Evolutionary conservation across 2,329 filamentous ascomycete species (phyloP).

Genomic region (Fusarium sambucinum): DNA sequence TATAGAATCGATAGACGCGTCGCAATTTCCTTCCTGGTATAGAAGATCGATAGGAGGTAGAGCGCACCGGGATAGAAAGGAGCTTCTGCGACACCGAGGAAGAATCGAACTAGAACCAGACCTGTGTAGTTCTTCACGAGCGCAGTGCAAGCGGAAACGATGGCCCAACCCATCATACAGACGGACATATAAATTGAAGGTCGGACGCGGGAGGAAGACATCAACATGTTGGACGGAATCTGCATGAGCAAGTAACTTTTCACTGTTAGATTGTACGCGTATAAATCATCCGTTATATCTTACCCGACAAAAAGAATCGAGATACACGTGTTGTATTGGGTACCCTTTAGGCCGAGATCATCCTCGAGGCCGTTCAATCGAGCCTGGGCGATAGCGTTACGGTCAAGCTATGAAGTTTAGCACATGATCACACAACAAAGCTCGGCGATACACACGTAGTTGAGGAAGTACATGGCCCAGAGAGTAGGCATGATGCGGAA

Average conservation of each 20-base stretch:
- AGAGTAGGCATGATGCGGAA: conserved; percentile 54
- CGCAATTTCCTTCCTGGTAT: conserved; percentile 55
- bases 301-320: conserved; percentile 56
- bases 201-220: conserved; percentile 53
- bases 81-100: conserved; percentile 66
- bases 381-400: conserved; percentile 69
- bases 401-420: conserved; percentile 54
- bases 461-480: conserved; percentile 57
- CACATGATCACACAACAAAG: fast-evolving
- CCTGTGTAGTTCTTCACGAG: conserved; percentile 54
- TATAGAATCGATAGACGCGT: conserved; percentile 50
- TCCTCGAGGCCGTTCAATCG: conserved; percentile 65
- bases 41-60: conserved; percentile 56
- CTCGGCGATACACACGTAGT: conserved; percentile 45
- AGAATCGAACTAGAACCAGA: conserved; percentile 53
- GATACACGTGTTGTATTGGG: conserved; percentile 52
- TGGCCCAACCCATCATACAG: conserved; percentile 55
- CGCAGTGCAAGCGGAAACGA: conserved; percentile 57
- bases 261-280: too few species aligned
- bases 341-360: conserved; percentile 61
- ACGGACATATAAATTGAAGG: conserved; percentile 59
- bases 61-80: conserved; percentile 64
- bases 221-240: conserved; percentile 56
- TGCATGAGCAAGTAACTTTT: conserved; percentile 48
- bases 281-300: not conserved